Evolutionary conservation across 2,329 filamentous ascomycete species (phyloP).

Genomic region (Fusarium verticillioides): DNA sequence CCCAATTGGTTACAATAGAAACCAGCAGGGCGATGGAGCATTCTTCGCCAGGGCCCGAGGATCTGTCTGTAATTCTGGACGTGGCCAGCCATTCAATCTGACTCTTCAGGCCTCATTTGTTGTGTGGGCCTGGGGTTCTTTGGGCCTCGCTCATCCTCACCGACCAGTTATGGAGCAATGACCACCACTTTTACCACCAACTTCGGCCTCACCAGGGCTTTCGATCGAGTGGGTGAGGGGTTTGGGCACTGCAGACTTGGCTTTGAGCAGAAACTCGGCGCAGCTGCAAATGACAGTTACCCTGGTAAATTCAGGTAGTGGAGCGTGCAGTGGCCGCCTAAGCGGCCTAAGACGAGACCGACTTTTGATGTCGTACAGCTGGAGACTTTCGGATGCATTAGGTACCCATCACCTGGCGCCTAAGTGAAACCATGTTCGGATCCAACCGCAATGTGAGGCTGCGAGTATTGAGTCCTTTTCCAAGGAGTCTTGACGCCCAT

Average conservation of each 20-base stretch:
- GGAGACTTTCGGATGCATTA: slow-evolving; percentile 23
- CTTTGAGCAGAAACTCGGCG: slow-evolving; percentile 28
- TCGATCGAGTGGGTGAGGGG: slow-evolving; percentile 16
- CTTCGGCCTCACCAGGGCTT: slow-evolving; percentile 22
- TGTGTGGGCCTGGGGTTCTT: slow-evolving; percentile 18
- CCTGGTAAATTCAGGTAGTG: slow-evolving; percentile 28
- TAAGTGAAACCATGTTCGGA: slow-evolving; percentile 19
- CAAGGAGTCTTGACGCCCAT: slow-evolving; percentile 24
- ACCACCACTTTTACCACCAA: slow-evolving; percentile 33
- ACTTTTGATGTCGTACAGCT: slow-evolving; percentile 38
- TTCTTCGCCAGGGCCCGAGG: slow-evolving; percentile 33
- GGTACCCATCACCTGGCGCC: slow-evolving; percentile 38
- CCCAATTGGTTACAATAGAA: slow-evolving; percentile 25
- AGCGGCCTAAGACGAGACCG: slow-evolving; percentile 39
- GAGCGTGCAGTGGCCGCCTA: slow-evolving; percentile 33
- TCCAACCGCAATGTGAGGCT: slow-evolving; percentile 42
- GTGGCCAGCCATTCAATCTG: slow-evolving; percentile 16
- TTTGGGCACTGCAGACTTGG: slow-evolving; percentile 23
- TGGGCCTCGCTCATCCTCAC: slow-evolving; percentile 33
- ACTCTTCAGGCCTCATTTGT: slow-evolving; percentile 34
- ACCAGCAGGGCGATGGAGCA: slow-evolving; percentile 29
- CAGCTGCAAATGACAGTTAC: slow-evolving; percentile 24
- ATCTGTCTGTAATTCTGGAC: slow-evolving; percentile 24
- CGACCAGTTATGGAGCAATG: slow-evolving; percentile 24
- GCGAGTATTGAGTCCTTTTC: slow-evolving; percentile 29